Conservation (phyloP, 805 yeast genomes). For the Candida sakaeoensis region DNA sequence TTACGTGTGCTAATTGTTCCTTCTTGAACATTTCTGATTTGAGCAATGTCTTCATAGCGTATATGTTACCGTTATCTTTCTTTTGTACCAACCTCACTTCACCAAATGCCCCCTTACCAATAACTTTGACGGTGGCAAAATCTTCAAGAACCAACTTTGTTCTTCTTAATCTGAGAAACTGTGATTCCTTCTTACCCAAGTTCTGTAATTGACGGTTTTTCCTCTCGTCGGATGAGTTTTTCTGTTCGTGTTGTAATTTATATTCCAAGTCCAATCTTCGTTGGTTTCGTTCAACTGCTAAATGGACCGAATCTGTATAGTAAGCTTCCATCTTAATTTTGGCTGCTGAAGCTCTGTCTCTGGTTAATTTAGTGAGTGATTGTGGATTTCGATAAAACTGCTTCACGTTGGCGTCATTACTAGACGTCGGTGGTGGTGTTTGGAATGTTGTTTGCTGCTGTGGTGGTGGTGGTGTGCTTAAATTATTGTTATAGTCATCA, state of each 20-base stretch:
- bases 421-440: constrained; percentile 13
- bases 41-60: constrained; percentile 89
- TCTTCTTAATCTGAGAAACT: constrained; percentile 77
- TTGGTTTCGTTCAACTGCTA: constrained; percentile 94
- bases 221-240: constrained; percentile 71
- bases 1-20: constrained; percentile 92
- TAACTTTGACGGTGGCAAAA: constrained; percentile 82
- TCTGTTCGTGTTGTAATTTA: constrained; percentile 61
- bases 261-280: constrained; percentile 84
- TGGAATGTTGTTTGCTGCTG: constrained; percentile 15
- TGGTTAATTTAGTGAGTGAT: constrained; percentile 64
- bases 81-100: constrained; percentile 94
- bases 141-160: constrained; percentile 81
- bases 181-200: constrained; percentile 85
- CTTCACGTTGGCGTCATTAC: constrained; percentile 3
- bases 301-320: constrained; percentile 79
- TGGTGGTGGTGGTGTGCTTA: constrained; percentile 6
- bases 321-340: constrained; percentile 79
- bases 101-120: constrained; percentile 98
- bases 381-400: constrained; percentile 82
- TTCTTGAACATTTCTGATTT: constrained; percentile 92
- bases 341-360: constrained; percentile 80
- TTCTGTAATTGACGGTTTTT: constrained; percentile 76
- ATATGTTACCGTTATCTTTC: constrained; percentile 84
- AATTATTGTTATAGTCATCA: background rate